Conservation (phyloP, 345 rosid genomes). For the Gossypium ekmanianum region DNA sequence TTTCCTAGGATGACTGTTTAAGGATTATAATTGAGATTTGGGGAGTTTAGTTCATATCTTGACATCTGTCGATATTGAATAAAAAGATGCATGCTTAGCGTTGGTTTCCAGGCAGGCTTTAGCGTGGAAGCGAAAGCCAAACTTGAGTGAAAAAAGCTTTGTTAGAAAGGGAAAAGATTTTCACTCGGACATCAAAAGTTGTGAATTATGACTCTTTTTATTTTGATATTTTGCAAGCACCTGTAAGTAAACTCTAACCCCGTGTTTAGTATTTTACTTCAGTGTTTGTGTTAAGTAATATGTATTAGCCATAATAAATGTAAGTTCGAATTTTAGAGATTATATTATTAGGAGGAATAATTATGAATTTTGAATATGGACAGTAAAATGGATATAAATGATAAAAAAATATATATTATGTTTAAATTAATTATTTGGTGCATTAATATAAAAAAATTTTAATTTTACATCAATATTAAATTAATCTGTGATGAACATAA, state of each 20-base stretch:
- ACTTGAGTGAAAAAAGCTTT: constrained; percentile 11
- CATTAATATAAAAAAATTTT: no score
- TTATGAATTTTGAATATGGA: no score
- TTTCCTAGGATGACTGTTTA: constrained; percentile 14
- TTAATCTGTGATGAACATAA: no score
- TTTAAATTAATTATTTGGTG: no score
- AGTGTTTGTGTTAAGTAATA: no score
- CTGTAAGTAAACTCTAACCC: no score
- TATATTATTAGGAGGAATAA: no score
- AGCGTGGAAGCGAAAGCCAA: constrained; percentile 8
- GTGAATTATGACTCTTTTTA: not conserved
- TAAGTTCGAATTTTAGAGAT: no score
- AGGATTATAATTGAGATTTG: constrained; percentile 15
- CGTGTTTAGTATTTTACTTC: no score
- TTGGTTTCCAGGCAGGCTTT: not conserved
- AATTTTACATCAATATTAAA: no score
- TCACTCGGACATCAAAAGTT: constrained; percentile 1
- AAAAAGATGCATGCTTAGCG: constrained; percentile 24
- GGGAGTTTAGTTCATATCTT: constrained; percentile 21
- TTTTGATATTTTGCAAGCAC: not conserved
- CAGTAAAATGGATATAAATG: rapidly evolving
- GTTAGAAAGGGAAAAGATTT: not conserved
- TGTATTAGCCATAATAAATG: no score
- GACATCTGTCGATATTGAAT: constrained; percentile 20
- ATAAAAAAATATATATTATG: no score